phyloP scores from a whole-genome alignment of 1,284 basidiomycete genomes.

The Naganishia cerealis region DNA sequence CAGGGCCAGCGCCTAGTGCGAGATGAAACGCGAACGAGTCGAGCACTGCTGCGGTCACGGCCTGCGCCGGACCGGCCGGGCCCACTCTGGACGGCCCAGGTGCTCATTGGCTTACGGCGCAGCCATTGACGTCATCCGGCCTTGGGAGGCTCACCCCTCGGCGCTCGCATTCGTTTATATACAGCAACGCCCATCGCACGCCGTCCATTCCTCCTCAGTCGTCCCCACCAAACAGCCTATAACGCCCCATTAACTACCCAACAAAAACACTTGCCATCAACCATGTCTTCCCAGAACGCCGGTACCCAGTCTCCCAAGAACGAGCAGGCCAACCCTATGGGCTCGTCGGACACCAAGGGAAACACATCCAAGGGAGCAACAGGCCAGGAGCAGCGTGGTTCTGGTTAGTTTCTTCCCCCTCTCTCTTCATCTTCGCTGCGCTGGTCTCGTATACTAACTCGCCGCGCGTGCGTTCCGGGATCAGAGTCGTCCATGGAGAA shows the following conservation, averaged over 20 bases:
- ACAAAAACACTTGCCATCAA: background rate
- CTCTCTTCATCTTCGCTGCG: background rate
- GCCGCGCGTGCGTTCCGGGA: background rate
- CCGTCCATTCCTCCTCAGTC: too few relatives aligned
- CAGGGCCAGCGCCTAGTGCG: too few relatives aligned
- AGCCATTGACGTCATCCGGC: too few relatives aligned
- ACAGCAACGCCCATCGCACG: too few relatives aligned
- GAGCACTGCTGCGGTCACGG: too few relatives aligned
- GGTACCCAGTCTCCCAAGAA: conserved; percentile 30
- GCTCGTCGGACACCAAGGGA: conserved; percentile 27
- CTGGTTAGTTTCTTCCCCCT: conserved; percentile 6
- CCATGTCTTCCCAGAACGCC: conserved; percentile 30
- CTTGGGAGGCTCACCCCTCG: too few relatives aligned
- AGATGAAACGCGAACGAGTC: too few relatives aligned
- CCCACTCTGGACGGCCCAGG: too few relatives aligned
- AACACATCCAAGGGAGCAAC: conserved; percentile 10
- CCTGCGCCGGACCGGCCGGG: too few relatives aligned
- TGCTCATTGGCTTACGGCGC: too few relatives aligned
- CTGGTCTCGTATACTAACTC: background rate
- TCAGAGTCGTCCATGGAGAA: conserved; percentile 14
- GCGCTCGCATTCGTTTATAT: too few relatives aligned
- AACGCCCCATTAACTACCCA: background rate
- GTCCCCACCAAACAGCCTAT: too few relatives aligned
- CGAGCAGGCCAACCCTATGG: conserved; percentile 25
- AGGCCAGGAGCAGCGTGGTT: conserved; percentile 21